Conservation (phyloP, 2,329 filamentous ascomycete genomes). For the Penicillium sp. region DNA sequence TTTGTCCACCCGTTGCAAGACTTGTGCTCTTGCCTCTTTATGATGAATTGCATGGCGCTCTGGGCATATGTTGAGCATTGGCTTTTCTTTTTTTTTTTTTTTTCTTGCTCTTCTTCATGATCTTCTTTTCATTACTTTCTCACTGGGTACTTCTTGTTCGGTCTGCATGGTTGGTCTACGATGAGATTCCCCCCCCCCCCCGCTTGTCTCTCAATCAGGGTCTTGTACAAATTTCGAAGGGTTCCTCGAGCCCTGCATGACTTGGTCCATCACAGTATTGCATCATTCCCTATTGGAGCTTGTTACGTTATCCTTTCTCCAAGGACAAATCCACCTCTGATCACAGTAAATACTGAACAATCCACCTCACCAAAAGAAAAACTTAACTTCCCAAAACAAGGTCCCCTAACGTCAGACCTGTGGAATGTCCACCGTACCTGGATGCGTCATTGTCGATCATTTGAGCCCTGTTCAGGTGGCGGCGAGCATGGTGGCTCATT, state of each 20-base stretch:
- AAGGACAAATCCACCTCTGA: no score
- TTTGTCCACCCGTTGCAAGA: background rate
- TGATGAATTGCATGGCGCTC: slow-evolving; percentile 6
- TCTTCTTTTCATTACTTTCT: slow-evolving; percentile 3
- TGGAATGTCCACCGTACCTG: no score
- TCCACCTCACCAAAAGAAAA: no score
- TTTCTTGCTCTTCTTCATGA: slow-evolving; percentile 1
- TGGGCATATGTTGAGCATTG: background rate
- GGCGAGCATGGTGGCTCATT: background rate
- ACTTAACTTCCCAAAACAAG: no score
- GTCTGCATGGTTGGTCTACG: slow-evolving; percentile 8
- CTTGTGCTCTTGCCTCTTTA: background rate
- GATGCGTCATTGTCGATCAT: no score
- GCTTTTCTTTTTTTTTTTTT: no score
- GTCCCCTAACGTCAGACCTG: no score
- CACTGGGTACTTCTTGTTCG: slow-evolving; percentile 3
- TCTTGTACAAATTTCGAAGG: background rate
- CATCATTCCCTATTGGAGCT: no score
- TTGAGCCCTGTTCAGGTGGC: no score
- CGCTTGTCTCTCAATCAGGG: background rate
- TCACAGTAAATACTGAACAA: no score
- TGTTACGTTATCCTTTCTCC: no score
- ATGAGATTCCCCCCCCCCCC: slow-evolving; percentile 9
- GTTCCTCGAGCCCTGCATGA: background rate
- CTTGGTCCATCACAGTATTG: background rate